Conservation (phyloP, 129 eudicot genomes). For the Deinandra increscens region DNA sequence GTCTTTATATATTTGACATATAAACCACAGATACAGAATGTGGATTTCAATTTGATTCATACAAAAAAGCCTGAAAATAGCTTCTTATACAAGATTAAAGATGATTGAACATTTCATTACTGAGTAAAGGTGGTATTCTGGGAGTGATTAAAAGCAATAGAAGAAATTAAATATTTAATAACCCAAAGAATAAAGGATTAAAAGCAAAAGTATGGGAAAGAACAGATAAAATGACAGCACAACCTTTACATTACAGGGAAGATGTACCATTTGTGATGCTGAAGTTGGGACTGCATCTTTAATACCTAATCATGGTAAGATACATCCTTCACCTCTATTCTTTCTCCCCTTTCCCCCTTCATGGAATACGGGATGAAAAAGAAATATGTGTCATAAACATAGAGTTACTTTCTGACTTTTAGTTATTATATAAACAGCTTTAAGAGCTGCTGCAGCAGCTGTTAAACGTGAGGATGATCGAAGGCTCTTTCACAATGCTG, state of each 20-base stretch:
- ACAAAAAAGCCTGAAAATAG: background rate
- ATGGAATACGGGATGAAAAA: background rate
- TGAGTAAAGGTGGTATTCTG: background rate
- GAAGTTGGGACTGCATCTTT: constrained; percentile 66
- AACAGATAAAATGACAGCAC: background rate
- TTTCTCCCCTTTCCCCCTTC: background rate
- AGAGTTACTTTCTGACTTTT: background rate
- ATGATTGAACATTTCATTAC: background rate
- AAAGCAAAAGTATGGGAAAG: background rate
- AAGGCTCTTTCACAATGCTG: constrained; percentile 87
- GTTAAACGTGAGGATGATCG: constrained; percentile 96
- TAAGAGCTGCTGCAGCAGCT: constrained; percentile 96
- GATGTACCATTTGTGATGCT: constrained; percentile 72
- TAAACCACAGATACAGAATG: background rate
- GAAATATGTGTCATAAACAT: background rate
- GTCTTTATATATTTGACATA: background rate
- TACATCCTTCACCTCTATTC: background rate
- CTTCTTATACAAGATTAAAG: background rate
- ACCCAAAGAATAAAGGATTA: background rate
- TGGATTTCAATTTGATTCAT: background rate
- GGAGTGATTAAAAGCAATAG: background rate
- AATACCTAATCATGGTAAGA: constrained; percentile 83
- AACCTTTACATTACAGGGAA: constrained; percentile 60
- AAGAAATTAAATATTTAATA: background rate
- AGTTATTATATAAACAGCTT: constrained; percentile 46